Base-by-base conservation (phyloP, 441 rosid species). In the Pelargonium cotyledonis region DNA sequence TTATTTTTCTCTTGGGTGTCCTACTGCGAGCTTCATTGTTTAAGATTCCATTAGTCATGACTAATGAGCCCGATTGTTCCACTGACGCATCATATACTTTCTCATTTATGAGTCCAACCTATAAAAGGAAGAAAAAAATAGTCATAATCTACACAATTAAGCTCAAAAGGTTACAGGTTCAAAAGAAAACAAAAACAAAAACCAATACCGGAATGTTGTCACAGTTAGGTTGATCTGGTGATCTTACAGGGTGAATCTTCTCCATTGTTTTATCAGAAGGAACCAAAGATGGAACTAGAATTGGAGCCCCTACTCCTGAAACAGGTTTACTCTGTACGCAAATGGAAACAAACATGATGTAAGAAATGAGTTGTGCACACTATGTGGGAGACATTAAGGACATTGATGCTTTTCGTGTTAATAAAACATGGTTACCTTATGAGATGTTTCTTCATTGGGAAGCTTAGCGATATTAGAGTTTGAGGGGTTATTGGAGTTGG, bases 401-500 rank as follows among this genome's bases (percentile, higher is more conserved):
- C 12, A 26, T 8, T 62, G 4, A 23, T 62, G 40, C 0, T 5
- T 11, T 11, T 65, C 1, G 61, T 16, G 26, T 55, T 15, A 53
- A 18, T 55, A 16, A 55, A 55, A 55, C 61, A 55, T 55, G 18
- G 26, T 53, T 67, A 75, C 75, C 78, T 70, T 63, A 10, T 10
- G 65, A 63, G 68, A 55, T 18, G 53, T 63, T 19, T 57, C 61
- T 51, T 67, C 55, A 9, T 10, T n/a, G 60, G 60, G 60, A 53
- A 53, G 60, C 65, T 61, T 41, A 14, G 2, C 15, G 31, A 47
- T 43, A 40, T 44, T 26, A 41, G 67, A 38, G 6, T 63, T 47
- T 31, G 7, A 5, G 21, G 15, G 18, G 6, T 4, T 44, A 2
- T 1, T 15, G 23, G 31, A 23, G 40, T 7, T 0, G n/a, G 23